These are phyloP conservation scores for Chaetoceros tenuissimus DNA, from an alignment of 108 stramenopile genomes.

Conservation along the genomic window DNA sequence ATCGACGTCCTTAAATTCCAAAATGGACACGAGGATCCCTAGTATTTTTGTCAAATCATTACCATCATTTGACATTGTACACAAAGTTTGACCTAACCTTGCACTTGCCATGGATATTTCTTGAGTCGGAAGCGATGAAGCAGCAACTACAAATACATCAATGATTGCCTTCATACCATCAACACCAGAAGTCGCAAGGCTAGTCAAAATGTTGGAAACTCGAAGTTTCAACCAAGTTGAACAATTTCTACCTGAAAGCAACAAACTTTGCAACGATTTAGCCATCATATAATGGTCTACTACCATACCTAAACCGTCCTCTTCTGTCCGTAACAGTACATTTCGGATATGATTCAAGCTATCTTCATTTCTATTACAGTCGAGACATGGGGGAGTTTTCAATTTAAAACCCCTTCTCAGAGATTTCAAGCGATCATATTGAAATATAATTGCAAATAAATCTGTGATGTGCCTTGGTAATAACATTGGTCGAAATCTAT, in stretches of 20 bases:
- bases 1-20: neutral
- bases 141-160: slow-evolving; percentile 62
- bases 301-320: neutral
- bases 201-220: slow-evolving; percentile 39
- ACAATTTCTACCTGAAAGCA: slow-evolving; percentile 28
- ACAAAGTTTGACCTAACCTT: slow-evolving; percentile 48
- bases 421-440: slow-evolving; percentile 26
- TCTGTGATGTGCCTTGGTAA: slow-evolving; percentile 72
- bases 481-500: slow-evolving; percentile 85
- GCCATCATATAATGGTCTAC: slow-evolving; percentile 10
- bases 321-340: neutral
- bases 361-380: neutral
- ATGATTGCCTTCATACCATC: slow-evolving; percentile 48
- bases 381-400: neutral
- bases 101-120: slow-evolving; percentile 44
- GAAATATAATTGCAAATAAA: slow-evolving; percentile 54
- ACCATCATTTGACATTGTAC: too few species aligned
- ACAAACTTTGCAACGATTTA: slow-evolving; percentile 31
- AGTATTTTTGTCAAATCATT: too few species aligned
- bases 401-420: slow-evolving; percentile 11
- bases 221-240: slow-evolving; percentile 57
- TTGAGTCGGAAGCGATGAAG: slow-evolving; percentile 13
- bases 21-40: too few species aligned
- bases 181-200: slow-evolving; percentile 26
- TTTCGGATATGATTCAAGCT: neutral